Base-by-base conservation (phyloP, 2,329 filamentous ascomycete genomes). In the Zasmidium citrigriseum region DNA sequence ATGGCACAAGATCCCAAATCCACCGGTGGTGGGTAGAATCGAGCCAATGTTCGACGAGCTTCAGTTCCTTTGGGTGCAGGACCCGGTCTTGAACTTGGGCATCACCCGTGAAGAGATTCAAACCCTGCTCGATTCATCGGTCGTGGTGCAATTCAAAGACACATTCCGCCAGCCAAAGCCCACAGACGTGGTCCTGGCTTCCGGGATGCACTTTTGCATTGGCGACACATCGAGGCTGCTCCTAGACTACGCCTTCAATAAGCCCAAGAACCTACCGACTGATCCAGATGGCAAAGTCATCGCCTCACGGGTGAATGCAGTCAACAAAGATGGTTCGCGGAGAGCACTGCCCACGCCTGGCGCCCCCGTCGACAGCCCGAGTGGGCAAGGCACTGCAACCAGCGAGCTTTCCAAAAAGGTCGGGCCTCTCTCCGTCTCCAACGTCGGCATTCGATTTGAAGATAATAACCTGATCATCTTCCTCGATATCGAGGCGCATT, bases 1-100 rank as follows among this genome's bases (percentile, higher is more conserved):
- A 3, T 56, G 54, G 54, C 27, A 46, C 12, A 23, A 51, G 54
- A 56, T 56, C 10, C 54, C 54, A 20, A 49, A 56, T 7, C 54
- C 54, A 16, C 54, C 54, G 12, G 38, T 56, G 3, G 54, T 56
- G 3, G 54, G 38, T 16, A 51, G 51, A 27, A 52, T 56, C 12
- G 20, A 44, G 34, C 54, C 54, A 16, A 24, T 52, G 14, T 56
- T 56, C 54, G 54, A 52, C 24, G 29, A 52, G 16, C 1, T 56
- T 20, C 21, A 29, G 1, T 56, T 56, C 21, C 25, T 45, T 22
- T 56, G 54, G 54, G 38, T 56, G 16, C 54, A 56, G 9, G 54
- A 56, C 23, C 47, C 47, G 5, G 22, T 51, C 1, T 10, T 18
- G 3, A 52, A 44, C 24, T 20, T n/a, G n/a, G 54, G 54, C 16